Percentiles rank a stretch among this genome's conserved stretches.
Evolutionary conservation across 768 basidiomycete genomes (phyloP).

Genomic region (Lactarius akahatsu): DNA sequence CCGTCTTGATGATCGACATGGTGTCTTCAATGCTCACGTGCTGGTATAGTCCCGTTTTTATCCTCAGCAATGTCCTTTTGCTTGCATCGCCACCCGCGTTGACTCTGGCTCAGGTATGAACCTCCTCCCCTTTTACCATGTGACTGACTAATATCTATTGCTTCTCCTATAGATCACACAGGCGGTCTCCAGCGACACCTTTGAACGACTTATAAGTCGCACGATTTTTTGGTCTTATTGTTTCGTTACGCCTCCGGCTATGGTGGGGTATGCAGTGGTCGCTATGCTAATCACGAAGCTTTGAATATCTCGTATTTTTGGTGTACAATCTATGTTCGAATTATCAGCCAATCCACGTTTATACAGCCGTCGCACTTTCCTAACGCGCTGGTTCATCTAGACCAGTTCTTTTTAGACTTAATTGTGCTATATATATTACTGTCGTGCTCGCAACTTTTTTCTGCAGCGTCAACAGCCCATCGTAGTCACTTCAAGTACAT

Average conservation of each 20-base stretch:
- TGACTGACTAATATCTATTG: slow-evolving; percentile 37
- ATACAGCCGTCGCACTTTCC: neutral
- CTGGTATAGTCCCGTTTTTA: slow-evolving; percentile 70
- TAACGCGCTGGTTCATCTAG: neutral
- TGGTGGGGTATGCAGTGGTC: slow-evolving; percentile 71
- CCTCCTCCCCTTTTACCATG: slow-evolving; percentile 15
- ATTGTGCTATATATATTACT: neutral
- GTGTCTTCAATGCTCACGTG: slow-evolving; percentile 13
- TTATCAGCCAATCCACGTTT: neutral
- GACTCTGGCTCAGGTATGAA: slow-evolving; percentile 57
- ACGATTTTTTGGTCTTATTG: slow-evolving; percentile 96
- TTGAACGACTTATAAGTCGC: slow-evolving; percentile 85
- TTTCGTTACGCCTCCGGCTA: slow-evolving; percentile 82
- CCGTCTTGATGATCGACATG: slow-evolving; percentile 7
- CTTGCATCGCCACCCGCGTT: slow-evolving; percentile 81
- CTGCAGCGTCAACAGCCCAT: too few species aligned
- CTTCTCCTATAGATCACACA: slow-evolving; percentile 64
- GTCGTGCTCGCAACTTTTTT: too few species aligned
- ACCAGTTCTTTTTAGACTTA: neutral
- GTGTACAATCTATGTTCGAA: slow-evolving; percentile 7
- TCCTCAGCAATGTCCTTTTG: slow-evolving; percentile 80
- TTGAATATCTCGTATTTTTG: slow-evolving; percentile 32
- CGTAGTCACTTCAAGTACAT: too few species aligned
- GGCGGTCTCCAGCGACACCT: slow-evolving; percentile 80
- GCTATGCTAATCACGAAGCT: slow-evolving; percentile 63